A percentile compares a stretch with the other conserved stretches of the same genome.
Conservation (phyloP, 805 yeast genomes). For the Ogataea methanolica region DNA sequence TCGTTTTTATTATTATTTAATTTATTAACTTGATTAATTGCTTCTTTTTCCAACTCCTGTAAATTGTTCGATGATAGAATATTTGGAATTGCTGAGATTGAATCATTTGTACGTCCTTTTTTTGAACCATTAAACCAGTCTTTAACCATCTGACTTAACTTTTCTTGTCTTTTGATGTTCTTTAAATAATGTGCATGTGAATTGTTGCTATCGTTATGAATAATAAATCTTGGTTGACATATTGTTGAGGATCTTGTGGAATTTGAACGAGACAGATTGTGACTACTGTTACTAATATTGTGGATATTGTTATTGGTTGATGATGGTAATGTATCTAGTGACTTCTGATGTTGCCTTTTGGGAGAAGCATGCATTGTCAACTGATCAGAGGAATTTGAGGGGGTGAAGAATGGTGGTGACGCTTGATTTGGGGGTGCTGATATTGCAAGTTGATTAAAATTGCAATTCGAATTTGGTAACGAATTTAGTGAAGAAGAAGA, state of each 20-base stretch:
- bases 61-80: constrained; percentile 37
- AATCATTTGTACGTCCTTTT: constrained; percentile 56
- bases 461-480: not conserved
- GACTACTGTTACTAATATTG: too few relatives aligned
- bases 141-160: constrained; percentile 67
- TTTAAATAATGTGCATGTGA: constrained; percentile 74
- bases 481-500: not conserved
- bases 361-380: too few relatives aligned
- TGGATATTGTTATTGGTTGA: too few relatives aligned
- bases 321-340: too few relatives aligned
- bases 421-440: not conserved
- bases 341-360: too few relatives aligned
- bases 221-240: not conserved
- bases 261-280: constrained; percentile 1
- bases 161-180: constrained; percentile 75
- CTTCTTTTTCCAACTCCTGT: constrained; percentile 24
- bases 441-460: not conserved
- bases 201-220: constrained; percentile 49
- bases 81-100: constrained; percentile 70
- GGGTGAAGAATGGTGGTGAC: not conserved
- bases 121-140: constrained; percentile 40
- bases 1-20: constrained; percentile 16
- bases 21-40: constrained; percentile 22
- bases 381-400: not conserved
- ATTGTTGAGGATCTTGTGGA: constrained; percentile 10